Conservation (phyloP, 805 yeast genomes). For the Candida stauntonica region DNA sequence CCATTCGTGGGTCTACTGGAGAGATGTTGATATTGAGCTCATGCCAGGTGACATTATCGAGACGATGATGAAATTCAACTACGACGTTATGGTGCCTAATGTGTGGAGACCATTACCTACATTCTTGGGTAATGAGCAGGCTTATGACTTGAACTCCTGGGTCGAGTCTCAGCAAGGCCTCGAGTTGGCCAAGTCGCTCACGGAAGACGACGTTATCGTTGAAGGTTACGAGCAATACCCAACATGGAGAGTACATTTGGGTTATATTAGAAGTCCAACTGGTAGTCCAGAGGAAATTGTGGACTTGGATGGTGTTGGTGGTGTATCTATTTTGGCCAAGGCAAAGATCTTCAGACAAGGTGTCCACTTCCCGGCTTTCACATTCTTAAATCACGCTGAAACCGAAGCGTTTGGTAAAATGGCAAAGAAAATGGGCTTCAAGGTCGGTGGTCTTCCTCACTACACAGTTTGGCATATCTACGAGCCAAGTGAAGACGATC, state of each 20-base stretch:
- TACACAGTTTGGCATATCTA: slow-evolving; percentile 88
- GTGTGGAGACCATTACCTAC: slow-evolving; percentile 98
- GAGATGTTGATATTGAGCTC: slow-evolving; percentile 83
- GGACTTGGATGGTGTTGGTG: slow-evolving; percentile 82
- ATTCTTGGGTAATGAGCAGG: slow-evolving; percentile 86
- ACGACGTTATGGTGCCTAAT: slow-evolving; percentile 76
- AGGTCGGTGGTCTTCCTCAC: slow-evolving; percentile 86
- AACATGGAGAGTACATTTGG: slow-evolving; percentile 80
- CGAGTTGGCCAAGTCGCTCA: slow-evolving; percentile 56
- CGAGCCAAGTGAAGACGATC: slow-evolving; percentile 84
- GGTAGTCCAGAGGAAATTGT: slow-evolving; percentile 64
- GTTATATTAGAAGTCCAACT: slow-evolving; percentile 57
- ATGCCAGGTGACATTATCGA: slow-evolving; percentile 74
- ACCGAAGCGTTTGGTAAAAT: slow-evolving; percentile 85
- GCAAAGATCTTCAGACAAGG: slow-evolving; percentile 75
- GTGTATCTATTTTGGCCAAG: slow-evolving; percentile 74
- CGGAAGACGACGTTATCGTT: slow-evolving; percentile 81
- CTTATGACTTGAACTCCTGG: slow-evolving; percentile 97
- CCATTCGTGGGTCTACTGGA: slow-evolving; percentile 90
- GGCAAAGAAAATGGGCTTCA: slow-evolving; percentile 73
- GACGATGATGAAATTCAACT: slow-evolving; percentile 63
- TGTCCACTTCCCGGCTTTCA: slow-evolving; percentile 80
- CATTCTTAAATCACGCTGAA: slow-evolving; percentile 81
- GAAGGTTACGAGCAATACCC: slow-evolving; percentile 88
- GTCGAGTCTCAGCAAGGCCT: slow-evolving; percentile 78